Conservation (phyloP, 2,329 filamentous ascomycete species). For the Alternaria novae-zelandiae region DNA sequence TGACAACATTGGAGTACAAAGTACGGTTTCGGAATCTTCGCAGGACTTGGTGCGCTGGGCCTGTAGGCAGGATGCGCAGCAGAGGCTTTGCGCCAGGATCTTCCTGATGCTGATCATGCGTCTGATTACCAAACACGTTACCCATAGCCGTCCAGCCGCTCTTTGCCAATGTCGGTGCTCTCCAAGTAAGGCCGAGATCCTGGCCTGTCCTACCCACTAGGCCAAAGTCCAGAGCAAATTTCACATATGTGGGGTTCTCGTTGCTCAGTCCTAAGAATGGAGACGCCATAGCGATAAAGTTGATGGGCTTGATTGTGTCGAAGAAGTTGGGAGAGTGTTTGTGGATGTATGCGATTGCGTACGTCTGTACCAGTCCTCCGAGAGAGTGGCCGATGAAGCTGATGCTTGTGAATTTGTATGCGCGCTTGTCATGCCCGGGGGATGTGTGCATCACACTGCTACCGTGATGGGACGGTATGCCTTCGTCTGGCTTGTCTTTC, state of each 20-base stretch:
- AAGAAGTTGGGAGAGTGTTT: slow-evolving; percentile 95
- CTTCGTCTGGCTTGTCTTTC: slow-evolving; percentile 52
- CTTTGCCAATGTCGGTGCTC: slow-evolving; percentile 81
- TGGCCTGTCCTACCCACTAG: slow-evolving; percentile 95
- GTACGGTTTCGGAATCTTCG: slow-evolving; percentile 90
- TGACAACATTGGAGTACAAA: slow-evolving; percentile 95
- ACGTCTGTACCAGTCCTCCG: slow-evolving; percentile 88
- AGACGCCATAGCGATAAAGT: slow-evolving; percentile 87
- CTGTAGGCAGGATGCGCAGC: slow-evolving; percentile 85
- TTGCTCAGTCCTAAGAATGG: slow-evolving; percentile 93
- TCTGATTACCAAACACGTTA: slow-evolving; percentile 74
- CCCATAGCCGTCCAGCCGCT: slow-evolving; percentile 91
- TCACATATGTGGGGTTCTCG: slow-evolving; percentile 96
- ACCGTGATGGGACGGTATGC: slow-evolving; percentile 62
- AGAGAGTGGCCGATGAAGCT: slow-evolving; percentile 94
- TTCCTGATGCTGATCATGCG: slow-evolving; percentile 59
- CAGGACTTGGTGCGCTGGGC: slow-evolving; percentile 85
- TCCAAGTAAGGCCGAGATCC: slow-evolving; percentile 93
- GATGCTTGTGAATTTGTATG: slow-evolving; percentile 90
- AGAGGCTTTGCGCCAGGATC: slow-evolving; percentile 88
- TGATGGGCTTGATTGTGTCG: slow-evolving; percentile 81
- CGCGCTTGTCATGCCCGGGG: slow-evolving; percentile 56
- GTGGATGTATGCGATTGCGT: slow-evolving; percentile 94
- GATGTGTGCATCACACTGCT: slow-evolving; percentile 65
- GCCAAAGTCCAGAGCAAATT: slow-evolving; percentile 94